A percentile compares a stretch with the other conserved stretches of the same genome.
These are phyloP conservation scores for Calocera viscosa DNA, from an alignment of 768 basidiomycete genomes.

Conservation along the genomic window DNA sequence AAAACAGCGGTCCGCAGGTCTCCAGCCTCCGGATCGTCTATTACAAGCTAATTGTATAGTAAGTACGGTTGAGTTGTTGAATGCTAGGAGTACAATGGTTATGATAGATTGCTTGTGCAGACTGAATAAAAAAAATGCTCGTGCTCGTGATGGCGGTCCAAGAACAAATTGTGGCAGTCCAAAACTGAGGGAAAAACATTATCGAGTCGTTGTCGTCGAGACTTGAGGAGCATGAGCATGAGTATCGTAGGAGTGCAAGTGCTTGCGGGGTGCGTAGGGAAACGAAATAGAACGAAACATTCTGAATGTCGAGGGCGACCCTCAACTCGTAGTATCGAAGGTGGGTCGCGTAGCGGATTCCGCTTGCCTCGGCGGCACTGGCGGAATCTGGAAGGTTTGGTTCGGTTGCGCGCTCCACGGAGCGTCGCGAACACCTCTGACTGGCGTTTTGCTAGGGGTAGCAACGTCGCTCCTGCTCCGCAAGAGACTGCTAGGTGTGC, in stretches of 20 bases:
- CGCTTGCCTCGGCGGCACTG: neutral
- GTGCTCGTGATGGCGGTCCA: too few relatives aligned
- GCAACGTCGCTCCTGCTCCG: neutral
- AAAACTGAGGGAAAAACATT: too few relatives aligned
- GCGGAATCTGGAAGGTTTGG: conserved; percentile 36
- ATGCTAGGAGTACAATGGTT: neutral
- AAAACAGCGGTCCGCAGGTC: neutral
- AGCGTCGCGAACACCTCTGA: conserved; percentile 22
- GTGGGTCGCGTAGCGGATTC: neutral
- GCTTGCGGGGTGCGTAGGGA: neutral
- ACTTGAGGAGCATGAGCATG: neutral
- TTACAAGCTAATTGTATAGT: neutral
- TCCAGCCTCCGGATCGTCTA: neutral
- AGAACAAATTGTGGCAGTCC: too few relatives aligned
- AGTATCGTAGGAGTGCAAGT: neutral
- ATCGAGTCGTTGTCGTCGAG: too few relatives aligned
- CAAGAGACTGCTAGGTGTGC: neutral
- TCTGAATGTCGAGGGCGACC: neutral
- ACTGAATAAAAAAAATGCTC: too few relatives aligned
- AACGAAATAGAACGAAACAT: neutral
- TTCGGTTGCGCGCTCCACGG: conserved; percentile 46
- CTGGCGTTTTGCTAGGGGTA: neutral
- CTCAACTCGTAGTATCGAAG: neutral
- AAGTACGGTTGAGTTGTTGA: neutral
- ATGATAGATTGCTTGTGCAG: neutral